Conservation (phyloP, 2,329 filamentous ascomycete genomes). For the Ophiostoma pallidulum region DNA sequence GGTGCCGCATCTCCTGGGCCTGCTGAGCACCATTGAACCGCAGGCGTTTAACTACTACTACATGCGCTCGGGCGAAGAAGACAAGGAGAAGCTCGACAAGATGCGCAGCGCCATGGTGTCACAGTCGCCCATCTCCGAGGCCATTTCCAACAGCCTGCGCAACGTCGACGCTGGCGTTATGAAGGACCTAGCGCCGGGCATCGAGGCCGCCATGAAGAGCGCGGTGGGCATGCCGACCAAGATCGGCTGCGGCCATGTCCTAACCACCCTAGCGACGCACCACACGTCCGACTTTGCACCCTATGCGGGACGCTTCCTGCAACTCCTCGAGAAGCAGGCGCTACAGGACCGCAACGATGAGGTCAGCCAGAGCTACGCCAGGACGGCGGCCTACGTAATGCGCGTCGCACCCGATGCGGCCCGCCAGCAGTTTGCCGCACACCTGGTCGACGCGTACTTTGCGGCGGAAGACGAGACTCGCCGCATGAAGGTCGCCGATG, state of each 20-base stretch:
- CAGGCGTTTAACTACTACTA: constrained; percentile 89
- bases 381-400: constrained; percentile 76
- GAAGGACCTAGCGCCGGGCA: constrained; percentile 57
- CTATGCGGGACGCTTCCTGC: constrained; percentile 66
- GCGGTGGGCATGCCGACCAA: constrained; percentile 90
- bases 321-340: constrained; percentile 68
- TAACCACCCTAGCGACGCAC: constrained; percentile 76
- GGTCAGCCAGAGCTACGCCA: constrained; percentile 81
- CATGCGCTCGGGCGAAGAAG: constrained; percentile 78
- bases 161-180: constrained; percentile 73
- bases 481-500: constrained; percentile 69
- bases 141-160: constrained; percentile 81
- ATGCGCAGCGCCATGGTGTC: constrained; percentile 73
- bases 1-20: constrained; percentile 67
- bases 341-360: constrained; percentile 82
- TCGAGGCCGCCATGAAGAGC: constrained; percentile 73
- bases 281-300: constrained; percentile 66
- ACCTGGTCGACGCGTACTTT: constrained; percentile 65
- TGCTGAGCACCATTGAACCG: constrained; percentile 81
- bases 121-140: constrained; percentile 81
- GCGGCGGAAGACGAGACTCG: constrained; percentile 66
- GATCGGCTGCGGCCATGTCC: constrained; percentile 76
- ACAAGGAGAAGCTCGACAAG: constrained; percentile 82
- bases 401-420: constrained; percentile 43
- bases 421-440: constrained; percentile 41